phyloP scores from a whole-genome alignment of 306 rosid genomes.

The Acacia crassicarpa region DNA sequence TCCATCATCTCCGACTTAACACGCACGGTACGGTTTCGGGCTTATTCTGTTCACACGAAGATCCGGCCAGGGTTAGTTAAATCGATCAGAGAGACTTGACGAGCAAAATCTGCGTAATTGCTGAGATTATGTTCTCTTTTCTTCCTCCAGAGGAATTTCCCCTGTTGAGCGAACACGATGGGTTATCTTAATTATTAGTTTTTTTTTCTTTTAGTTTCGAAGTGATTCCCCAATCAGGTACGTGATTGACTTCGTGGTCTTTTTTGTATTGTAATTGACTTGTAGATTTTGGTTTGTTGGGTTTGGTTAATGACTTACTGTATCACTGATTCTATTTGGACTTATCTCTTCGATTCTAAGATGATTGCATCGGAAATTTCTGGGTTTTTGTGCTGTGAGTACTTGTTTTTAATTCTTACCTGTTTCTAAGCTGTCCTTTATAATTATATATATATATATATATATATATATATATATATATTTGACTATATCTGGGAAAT shows the following conservation, averaged over 20 bases:
- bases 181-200: background rate
- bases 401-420: background rate
- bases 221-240: background rate
- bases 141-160: background rate
- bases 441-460: too few species aligned
- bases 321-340: background rate
- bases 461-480: too few species aligned
- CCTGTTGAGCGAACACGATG: background rate
- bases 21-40: background rate
- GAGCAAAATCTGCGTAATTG: background rate
- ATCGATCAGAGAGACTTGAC: background rate
- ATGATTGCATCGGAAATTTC: background rate
- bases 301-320: background rate
- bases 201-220: background rate
- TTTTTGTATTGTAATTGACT: background rate
- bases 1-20: background rate
- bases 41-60: background rate
- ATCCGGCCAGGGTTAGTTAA: background rate
- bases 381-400: slow-evolving; percentile 9
- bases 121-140: background rate
- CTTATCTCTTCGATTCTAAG: background rate
- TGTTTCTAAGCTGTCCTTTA: background rate
- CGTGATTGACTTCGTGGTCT: slow-evolving; percentile 17
- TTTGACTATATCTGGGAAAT: background rate
- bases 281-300: background rate